Conservation (phyloP, 352 stramenopile genomes). For the Globisporangium rhizosaccharum region DNA sequence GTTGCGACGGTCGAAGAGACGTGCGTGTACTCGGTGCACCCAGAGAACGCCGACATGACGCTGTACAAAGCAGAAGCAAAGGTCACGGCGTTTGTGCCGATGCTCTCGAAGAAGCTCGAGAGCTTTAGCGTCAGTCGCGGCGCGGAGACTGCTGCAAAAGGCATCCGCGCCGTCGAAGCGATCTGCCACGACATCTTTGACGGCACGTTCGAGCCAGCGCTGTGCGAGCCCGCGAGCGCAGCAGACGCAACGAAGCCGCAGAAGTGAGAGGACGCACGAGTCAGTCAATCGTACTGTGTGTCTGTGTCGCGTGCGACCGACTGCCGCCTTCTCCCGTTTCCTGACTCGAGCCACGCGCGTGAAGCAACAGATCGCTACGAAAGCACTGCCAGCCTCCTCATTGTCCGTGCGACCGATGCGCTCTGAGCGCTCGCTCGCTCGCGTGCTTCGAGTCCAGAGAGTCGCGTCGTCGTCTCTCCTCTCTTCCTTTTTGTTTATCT, state of each 20-base stretch:
- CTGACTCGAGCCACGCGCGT: too few species aligned
- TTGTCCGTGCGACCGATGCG: too few species aligned
- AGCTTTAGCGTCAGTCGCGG: slow-evolving; percentile 68
- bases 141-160: slow-evolving; percentile 72
- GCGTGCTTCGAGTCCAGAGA: too few species aligned
- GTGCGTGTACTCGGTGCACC: slow-evolving; percentile 75
- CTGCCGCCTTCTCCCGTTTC: too few species aligned
- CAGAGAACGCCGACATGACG: slow-evolving; percentile 45
- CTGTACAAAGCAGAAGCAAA: slow-evolving; percentile 71
- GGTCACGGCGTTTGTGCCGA: slow-evolving; percentile 78
- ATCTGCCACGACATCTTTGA: slow-evolving; percentile 87
- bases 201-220: slow-evolving; percentile 62
- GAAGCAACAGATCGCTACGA: too few species aligned
- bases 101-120: slow-evolving; percentile 78
- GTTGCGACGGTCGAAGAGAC: slow-evolving; percentile 79
- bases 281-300: too few species aligned
- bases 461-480: too few species aligned
- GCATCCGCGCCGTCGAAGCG: slow-evolving; percentile 69
- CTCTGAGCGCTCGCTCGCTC: too few species aligned
- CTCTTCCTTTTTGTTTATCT: too few species aligned
- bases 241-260: background rate
- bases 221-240: slow-evolving; percentile 38
- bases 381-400: too few species aligned
- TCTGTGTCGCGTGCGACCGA: too few species aligned
- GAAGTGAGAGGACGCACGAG: too few species aligned